Base-by-base conservation (phyloP, 1,284 basidiomycete genomes). In the Boletus subluridellus region DNA sequence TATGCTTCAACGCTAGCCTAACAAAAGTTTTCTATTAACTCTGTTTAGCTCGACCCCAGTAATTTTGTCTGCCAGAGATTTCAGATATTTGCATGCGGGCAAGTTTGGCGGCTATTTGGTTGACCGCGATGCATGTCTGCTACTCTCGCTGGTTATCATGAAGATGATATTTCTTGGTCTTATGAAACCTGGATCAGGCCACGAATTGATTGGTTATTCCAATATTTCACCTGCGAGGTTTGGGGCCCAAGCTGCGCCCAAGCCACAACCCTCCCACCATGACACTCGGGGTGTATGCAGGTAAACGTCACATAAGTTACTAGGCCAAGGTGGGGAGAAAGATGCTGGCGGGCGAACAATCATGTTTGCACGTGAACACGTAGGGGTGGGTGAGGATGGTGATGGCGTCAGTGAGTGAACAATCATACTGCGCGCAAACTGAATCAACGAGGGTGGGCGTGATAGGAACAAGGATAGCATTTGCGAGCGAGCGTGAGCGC, bases 1-100 rank as follows among this genome's bases (percentile, higher is more conserved):
- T 21, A 32, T 47, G 57, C 56, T 59, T 68, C 52, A 54, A 64
- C 57, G 52, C 65, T 21, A 39, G 44, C 34, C 9, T 9, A 3
- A 51, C 10, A 4, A 30, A 49, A 17, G 11, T 48, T 41, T 45
- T 42, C 45, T 45, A 30, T 32, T 17, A 14, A 34, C 42, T 48
- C 17, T 35, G 8, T 21, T 21, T 41, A 24, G 48, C 34, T 26
- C 9, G 34, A 26, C 26, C 46, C 14, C 2, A 7, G 7, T 24
- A 24, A 24, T 15, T 15, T 8, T 15, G 15, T 37, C 37, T 37
- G 14, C 24, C 42, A 26, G 42, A 45, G 4, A 15, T 10, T 26
- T 28, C 26, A 26, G 26, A 26, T 17, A 15, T 37, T 10, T 17
- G 24, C 45, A 46, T 12, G 35, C 12, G 28, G 10, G 17, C 45